Evolutionary conservation across 768 basidiomycete genomes (phyloP).

Genomic region (Naganishia randhawae): DNA sequence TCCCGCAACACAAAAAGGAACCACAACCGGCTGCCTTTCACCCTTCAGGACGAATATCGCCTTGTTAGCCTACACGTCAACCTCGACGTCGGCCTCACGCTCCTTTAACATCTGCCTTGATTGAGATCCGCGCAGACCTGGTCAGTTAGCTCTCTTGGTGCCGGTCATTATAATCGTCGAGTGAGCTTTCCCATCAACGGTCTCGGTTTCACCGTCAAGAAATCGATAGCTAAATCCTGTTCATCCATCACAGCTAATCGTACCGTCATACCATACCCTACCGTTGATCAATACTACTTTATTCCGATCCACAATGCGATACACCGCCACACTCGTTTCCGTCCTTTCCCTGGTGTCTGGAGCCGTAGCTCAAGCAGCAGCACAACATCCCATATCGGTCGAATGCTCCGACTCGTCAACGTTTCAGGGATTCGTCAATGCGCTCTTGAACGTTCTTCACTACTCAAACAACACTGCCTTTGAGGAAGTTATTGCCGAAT

Average conservation of each 20-base stretch:
- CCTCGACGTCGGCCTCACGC: neutral
- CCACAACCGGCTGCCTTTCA: too few species aligned
- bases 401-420: slow-evolving; percentile 22
- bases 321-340: slow-evolving; percentile 21
- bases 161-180: slow-evolving; percentile 25
- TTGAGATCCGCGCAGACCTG: neutral
- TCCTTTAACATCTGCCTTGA: neutral
- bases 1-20: neutral
- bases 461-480: slow-evolving; percentile 23
- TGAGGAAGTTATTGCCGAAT: slow-evolving; percentile 25
- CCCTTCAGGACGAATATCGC: too few species aligned
- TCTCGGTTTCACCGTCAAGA: too few species aligned
- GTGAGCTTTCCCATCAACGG: slow-evolving; percentile 6
- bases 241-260: slow-evolving; percentile 5
- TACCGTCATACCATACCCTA: slow-evolving; percentile 12
- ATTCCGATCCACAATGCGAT: slow-evolving; percentile 3
- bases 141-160: slow-evolving; percentile 15
- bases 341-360: too few species aligned
- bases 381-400: slow-evolving; percentile 5
- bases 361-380: slow-evolving; percentile 21
- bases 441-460: slow-evolving; percentile 27
- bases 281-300: neutral
- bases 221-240: neutral
- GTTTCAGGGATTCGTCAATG: slow-evolving; percentile 28
- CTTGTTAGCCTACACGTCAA: too few species aligned